Conservation (phyloP, 2,329 filamentous ascomycete species). For the Tolypocladium cylindrosporum region DNA sequence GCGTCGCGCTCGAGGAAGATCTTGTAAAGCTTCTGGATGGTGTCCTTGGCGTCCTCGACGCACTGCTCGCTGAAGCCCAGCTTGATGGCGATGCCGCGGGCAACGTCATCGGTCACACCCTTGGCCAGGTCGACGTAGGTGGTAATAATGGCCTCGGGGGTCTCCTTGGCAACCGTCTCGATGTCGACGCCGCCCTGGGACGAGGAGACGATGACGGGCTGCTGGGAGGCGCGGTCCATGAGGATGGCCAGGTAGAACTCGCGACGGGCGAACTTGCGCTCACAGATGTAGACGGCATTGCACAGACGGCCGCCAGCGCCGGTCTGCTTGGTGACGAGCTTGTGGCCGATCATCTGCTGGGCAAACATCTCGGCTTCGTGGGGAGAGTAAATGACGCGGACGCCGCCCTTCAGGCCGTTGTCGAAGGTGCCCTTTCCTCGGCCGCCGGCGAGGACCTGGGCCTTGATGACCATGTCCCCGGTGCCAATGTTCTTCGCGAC, state of each 20-base stretch:
- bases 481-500: constrained; percentile 84
- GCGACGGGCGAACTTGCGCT: constrained; percentile 97
- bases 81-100: constrained; percentile 77
- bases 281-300: constrained; percentile 97
- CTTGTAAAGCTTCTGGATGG: constrained; percentile 98
- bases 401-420: constrained; percentile 97
- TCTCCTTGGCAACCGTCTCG: constrained; percentile 96
- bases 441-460: constrained; percentile 93
- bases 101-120: constrained; percentile 93
- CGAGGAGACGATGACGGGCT: constrained; percentile 91
- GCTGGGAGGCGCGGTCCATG: constrained; percentile 90
- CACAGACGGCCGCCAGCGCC: constrained; percentile 87
- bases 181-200: constrained; percentile 99
- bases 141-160: constrained; percentile 88
- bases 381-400: constrained; percentile 97
- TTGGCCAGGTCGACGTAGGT: constrained; percentile 88
- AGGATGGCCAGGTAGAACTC: constrained; percentile 99
- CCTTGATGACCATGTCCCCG: constrained; percentile 99
- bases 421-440: constrained; percentile 97
- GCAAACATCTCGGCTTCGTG: constrained; percentile 96
- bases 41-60: constrained; percentile 88
- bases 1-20: constrained; percentile 98
- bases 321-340: constrained; percentile 99
- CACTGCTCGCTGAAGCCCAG: constrained; percentile 98
- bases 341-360: constrained; percentile 98